Conservation (phyloP, 805 yeast species). For the Suhomyces emberorum region DNA sequence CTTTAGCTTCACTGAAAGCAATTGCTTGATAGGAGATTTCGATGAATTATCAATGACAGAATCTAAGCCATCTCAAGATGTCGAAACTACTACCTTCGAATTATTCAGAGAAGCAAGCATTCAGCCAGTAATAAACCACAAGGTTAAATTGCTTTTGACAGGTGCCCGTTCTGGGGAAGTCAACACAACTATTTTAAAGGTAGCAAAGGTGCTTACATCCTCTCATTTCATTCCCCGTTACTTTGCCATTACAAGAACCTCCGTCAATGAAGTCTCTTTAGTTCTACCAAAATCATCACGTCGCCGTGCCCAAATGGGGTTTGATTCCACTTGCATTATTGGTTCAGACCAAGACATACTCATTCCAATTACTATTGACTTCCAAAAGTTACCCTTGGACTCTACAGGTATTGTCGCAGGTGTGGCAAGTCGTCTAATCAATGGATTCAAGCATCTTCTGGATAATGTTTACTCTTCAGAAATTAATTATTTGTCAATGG, state of each 20-base stretch:
- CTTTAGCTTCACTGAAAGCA: slow-evolving; percentile 30
- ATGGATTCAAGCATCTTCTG: slow-evolving; percentile 21
- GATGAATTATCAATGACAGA: background rate
- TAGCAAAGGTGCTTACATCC: slow-evolving; percentile 37
- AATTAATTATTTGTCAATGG: slow-evolving; percentile 61
- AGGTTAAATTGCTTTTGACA: slow-evolving; percentile 46
- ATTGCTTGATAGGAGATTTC: background rate
- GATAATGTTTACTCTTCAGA: slow-evolving; percentile 30
- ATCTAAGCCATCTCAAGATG: background rate
- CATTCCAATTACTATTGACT: slow-evolving; percentile 55
- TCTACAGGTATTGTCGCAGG: slow-evolving; percentile 68
- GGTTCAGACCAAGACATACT: slow-evolving; percentile 58
- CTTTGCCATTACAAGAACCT: slow-evolving; percentile 53
- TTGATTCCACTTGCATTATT: slow-evolving; percentile 39
- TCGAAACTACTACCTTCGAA: slow-evolving; percentile 36
- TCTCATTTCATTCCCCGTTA: slow-evolving; percentile 32
- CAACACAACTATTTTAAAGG: slow-evolving; percentile 37
- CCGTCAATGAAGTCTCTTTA: slow-evolving; percentile 48
- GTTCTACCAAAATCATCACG: slow-evolving; percentile 42
- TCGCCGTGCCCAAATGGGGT: slow-evolving; percentile 36
- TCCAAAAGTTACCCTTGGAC: slow-evolving; percentile 52
- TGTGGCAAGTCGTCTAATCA: slow-evolving; percentile 49
- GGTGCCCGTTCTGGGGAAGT: slow-evolving; percentile 57
- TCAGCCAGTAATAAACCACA: slow-evolving; percentile 41
- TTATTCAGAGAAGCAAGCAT: slow-evolving; percentile 36